Conservation (phyloP, 257 asterid species). For the Buddleja alternifolia region DNA sequence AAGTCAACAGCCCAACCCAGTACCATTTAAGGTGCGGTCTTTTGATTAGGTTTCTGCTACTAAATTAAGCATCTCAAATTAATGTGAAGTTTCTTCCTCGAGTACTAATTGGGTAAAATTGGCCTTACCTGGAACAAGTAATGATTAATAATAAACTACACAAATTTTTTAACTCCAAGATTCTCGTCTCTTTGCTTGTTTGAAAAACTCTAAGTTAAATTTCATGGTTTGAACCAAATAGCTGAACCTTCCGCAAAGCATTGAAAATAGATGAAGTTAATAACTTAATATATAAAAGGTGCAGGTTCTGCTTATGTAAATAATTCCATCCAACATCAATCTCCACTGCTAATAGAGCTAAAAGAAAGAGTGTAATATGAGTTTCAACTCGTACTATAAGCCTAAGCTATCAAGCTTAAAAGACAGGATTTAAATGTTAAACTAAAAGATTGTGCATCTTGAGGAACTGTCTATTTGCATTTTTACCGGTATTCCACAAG, state of each 20-base stretch:
- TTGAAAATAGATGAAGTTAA: background rate
- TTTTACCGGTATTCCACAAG: conserved; percentile 13
- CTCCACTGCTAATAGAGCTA: conserved; percentile 3
- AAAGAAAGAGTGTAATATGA: background rate
- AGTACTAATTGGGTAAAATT: background rate
- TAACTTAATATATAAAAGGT: conserved; percentile 4
- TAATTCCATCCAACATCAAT: background rate
- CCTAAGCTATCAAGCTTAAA: background rate
- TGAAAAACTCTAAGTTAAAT: conserved; percentile 1
- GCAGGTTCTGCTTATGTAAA: background rate
- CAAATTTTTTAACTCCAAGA: background rate
- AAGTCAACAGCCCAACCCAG: background rate
- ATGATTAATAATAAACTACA: conserved; percentile 2
- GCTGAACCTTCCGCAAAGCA: background rate
- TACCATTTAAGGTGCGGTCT: background rate
- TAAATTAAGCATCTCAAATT: conserved; percentile 5
- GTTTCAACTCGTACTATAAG: background rate
- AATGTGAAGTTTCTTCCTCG: background rate
- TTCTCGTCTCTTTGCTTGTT: background rate
- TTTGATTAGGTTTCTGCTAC: background rate
- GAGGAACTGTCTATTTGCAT: background rate
- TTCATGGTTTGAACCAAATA: conserved; percentile 8
- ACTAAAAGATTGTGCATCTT: background rate
- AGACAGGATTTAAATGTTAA: background rate
- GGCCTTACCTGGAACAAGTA: background rate